Evolutionary conservation across 352 stramenopile species (phyloP), one percentile per base, ranked within the genome.

Genomic region (Phytophthora palmivora): DNA sequence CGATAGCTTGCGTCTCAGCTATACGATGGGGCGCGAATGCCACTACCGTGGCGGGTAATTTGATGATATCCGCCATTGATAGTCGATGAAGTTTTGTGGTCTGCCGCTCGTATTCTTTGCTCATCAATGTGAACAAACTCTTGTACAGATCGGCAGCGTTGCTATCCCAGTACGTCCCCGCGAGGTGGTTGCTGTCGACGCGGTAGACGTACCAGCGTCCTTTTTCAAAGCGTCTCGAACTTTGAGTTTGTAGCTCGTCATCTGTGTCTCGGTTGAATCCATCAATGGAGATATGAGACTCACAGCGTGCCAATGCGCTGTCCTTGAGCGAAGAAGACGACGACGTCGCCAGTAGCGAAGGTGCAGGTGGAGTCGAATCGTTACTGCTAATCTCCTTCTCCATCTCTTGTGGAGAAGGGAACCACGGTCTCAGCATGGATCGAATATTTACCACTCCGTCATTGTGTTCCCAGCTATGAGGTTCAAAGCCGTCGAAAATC

Each of bases 181-280:
- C 74, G 33, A 94, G 65, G 58, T 94, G 84, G 65, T 94, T 94
- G 36, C 70, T 84, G 28, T 86, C 73, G 14, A 94, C 79, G 28
- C 84, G 82, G 38, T 94, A 91, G 36, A 94, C 82, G 52, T 94
- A 91, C 84, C 84, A 94, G 8, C 72, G 77, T 10, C 84, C 84
- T 46, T 83, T 86, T 48, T 77, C 52, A 45, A 88, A 87, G 42
- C 64, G 59, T 21, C 56, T 65, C 6, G 49, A 43, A 6, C 32
- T 19, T 2, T 55, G 47, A 21, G 50, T 12, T 28, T 74, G 63
- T 24, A 79, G 57, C 12, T 76, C 55, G 45, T 76, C 67, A 6
- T 82, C 58, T 4, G 41, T 58, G 36, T 85, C 69, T 30, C 71
- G 68, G 26, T 83, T 76, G 39, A 92, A 83, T 34, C 65, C 77